Evolutionary conservation across 139 green algal species (phyloP).

Genomic region (Trebouxia sp.): DNA sequence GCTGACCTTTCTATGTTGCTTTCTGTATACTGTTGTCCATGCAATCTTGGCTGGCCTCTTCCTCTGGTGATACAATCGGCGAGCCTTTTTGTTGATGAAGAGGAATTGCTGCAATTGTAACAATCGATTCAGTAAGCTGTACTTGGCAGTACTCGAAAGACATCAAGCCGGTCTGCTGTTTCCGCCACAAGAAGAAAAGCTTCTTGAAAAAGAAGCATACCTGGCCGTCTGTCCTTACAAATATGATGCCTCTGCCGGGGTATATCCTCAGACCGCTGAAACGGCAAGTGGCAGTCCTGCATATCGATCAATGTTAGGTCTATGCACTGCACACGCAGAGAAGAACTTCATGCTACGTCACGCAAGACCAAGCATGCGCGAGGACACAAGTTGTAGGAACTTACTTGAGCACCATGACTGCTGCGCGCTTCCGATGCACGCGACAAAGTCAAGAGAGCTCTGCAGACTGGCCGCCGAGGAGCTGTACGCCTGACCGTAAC

Average conservation of each 20-base stretch:
- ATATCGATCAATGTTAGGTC: not conserved
- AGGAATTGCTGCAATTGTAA: constrained; percentile 78
- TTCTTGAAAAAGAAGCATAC: constrained; percentile 50
- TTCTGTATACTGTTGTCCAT: constrained; percentile 94
- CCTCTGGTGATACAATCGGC: constrained; percentile 87
- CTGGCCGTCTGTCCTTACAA: constrained; percentile 90
- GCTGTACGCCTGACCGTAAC: too few relatives aligned
- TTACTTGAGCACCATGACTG: constrained; percentile 50
- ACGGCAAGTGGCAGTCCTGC: constrained; percentile 94
- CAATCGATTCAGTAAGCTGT: too few relatives aligned
- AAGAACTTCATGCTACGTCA: too few relatives aligned
- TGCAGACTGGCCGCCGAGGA: constrained; percentile 7
- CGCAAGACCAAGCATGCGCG: not conserved
- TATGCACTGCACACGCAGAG: not conserved
- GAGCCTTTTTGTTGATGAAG: constrained; percentile 96
- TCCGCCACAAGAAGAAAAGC: not conserved
- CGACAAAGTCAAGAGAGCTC: not conserved
- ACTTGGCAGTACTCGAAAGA: too few relatives aligned
- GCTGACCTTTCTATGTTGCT: constrained; percentile 95
- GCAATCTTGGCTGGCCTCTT: constrained; percentile 95
- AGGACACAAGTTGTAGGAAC: not conserved
- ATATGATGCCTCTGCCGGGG: constrained; percentile 90
- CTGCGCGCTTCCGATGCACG: constrained; percentile 23
- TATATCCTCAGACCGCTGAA: constrained; percentile 99
- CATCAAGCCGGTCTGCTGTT: too few relatives aligned